Evolutionary conservation across 257 asterid species (phyloP).

Genomic region (Oldenlandia corymbosa): DNA sequence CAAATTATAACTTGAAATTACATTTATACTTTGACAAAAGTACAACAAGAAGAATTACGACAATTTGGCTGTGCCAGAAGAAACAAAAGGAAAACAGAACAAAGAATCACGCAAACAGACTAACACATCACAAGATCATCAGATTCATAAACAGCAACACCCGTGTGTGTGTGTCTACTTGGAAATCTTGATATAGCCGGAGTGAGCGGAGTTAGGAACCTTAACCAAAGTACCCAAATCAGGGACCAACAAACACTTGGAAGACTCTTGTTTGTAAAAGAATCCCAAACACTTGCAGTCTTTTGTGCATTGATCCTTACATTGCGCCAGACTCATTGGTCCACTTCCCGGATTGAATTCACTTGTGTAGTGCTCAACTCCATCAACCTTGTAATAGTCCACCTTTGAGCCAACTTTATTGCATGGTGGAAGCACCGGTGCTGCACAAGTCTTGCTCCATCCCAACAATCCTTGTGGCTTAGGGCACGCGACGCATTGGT

Average conservation of each 20-base stretch:
- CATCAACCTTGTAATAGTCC: too few species aligned
- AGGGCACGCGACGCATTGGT: constrained; percentile 48
- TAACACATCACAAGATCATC: too few species aligned
- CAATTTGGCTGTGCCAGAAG: too few species aligned
- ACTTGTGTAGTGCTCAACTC: constrained; percentile 28
- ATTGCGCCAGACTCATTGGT: constrained; percentile 25
- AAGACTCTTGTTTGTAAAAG: constrained; percentile 23
- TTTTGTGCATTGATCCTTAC: constrained; percentile 24
- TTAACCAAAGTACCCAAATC: constrained; percentile 23
- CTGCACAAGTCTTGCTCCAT: constrained; percentile 33
- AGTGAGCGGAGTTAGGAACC: constrained; percentile 19
- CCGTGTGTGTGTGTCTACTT: constrained; percentile 12
- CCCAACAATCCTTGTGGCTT: constrained; percentile 32
- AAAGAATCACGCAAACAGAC: too few species aligned
- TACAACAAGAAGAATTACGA: too few species aligned
- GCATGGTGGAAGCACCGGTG: constrained; percentile 35
- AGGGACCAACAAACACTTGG: constrained; percentile 29
- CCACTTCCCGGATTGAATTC: constrained; percentile 34
- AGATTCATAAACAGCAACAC: background rate
- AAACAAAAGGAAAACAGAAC: too few species aligned
- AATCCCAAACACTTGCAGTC: constrained; percentile 25
- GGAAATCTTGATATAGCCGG: constrained; percentile 28
- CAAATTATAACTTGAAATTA: too few species aligned
- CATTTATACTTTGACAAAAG: too few species aligned
- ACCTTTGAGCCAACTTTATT: constrained; percentile 17